Percentiles rank a stretch among this genome's conserved stretches.
phyloP scores from a whole-genome alignment of 306 rosid genomes.

The Cicer chorassanicum region DNA sequence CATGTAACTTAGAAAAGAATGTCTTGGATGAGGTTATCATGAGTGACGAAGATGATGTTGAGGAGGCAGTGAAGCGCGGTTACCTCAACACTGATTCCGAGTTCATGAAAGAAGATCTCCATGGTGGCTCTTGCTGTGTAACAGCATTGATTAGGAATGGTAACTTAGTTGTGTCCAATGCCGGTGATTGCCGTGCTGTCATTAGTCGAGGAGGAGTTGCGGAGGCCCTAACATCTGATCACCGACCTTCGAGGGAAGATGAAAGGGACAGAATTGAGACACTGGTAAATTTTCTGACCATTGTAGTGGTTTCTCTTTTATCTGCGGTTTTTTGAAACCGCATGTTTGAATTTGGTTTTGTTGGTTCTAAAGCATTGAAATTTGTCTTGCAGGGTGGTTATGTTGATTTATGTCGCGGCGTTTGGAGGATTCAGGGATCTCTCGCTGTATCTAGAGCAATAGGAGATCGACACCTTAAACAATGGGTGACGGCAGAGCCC shows the following conservation, averaged over 20 bases:
- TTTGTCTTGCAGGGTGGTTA: conserved; percentile 78
- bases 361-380: conserved; percentile 37
- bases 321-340: not conserved
- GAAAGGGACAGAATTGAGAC: conserved; percentile 79
- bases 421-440: conserved; percentile 91
- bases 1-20: conserved; percentile 73
- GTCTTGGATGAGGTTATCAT: conserved; percentile 64
- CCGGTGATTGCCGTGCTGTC: conserved; percentile 96
- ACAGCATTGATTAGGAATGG: conserved; percentile 82
- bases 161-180: conserved; percentile 77
- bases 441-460: conserved; percentile 90
- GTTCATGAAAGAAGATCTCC: conserved; percentile 70
- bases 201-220: conserved; percentile 81
- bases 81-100: conserved; percentile 82
- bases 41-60: conserved; percentile 51
- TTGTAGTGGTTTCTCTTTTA: not conserved
- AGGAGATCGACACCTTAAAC: conserved; percentile 80
- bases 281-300: conserved; percentile 52
- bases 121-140: conserved; percentile 87
- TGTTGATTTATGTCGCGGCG: conserved; percentile 84
- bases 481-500: conserved; percentile 90
- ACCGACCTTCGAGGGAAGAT: conserved; percentile 83
- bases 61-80: conserved; percentile 81
- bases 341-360: conserved; percentile 5
- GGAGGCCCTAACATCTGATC: conserved; percentile 88